Base-by-base conservation (phyloP, 495 filamentous ascomycete species). In the Paragyromitra xinjiangensis region DNA sequence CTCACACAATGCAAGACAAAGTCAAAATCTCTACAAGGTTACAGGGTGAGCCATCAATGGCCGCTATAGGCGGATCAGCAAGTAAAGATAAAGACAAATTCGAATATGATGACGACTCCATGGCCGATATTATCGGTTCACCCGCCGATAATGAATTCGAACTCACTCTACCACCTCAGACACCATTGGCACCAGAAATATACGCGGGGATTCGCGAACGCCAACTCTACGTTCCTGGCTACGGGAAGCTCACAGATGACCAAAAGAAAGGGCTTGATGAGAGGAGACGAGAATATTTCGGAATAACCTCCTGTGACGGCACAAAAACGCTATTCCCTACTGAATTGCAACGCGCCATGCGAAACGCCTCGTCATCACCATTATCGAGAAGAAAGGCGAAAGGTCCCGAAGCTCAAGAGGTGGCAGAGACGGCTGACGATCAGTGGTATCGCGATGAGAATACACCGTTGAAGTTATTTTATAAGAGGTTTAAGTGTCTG, bases 381-480 rank as follows among this genome's bases (percentile, higher is more conserved):
- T 26, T 51, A 11, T 39, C 16, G 22, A 51, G 45, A 50, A 56
- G 24, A 24, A 51, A 22, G 34, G 14, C n/a, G 26, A 44, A 45
- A 34, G 24, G 12, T 58, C 16, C 16, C 34, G 26, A 14, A 8
- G 40, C n/a, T 29, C 6, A 7, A 6, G 34, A 59, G 44, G 12
- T 1, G 3, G 42, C 19, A 29, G 61, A 58, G 26, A 11, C 39
- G 16, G 26, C 29, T 6, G 74, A 24, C 34, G n/a, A 78, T 63
- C 66, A 69, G n/a, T 82, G 80, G 80, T 81, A 67, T 39, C 69
- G 56, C n/a, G 80, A 82, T 50, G 67, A 78, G 7, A 58, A 81
- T 50, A 81, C 80, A 8, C 80, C 80, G 11, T 59, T 81, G 44
- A 81, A 77, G 61, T 39, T 69, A 14, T 80, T 79, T 29, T 67